Base-by-base conservation (phyloP, 805 yeast genomes). In the Ogataea ramenticola region DNA sequence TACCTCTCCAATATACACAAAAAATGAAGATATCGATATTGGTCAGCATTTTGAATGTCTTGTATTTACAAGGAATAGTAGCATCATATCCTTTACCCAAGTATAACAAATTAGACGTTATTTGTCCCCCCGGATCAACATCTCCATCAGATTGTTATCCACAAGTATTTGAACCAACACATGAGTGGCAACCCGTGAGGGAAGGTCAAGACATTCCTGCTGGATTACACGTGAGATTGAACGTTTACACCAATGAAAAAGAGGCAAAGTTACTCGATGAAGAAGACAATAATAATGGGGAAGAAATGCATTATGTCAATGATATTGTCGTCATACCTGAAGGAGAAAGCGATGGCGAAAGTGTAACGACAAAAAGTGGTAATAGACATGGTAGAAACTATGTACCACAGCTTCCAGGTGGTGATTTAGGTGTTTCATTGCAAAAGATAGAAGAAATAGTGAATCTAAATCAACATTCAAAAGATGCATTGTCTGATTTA, bases 151-250 rank as follows among this genome's bases (percentile, higher is more conserved):
- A 78, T 47, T 85, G 91, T 54, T 84, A 84, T 54, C 84, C 86
- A 1, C 63, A 64, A 36, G 48, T 74, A 2, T 88, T 89, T 56
- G 75, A 62, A 33, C 85, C 96, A 1, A 62, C 80, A 0, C 48
- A 57, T 1, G 77, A 83, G 49, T 90, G 96, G 95, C 79, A 80
- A 64, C 56, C 57, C 2, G 75, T 90, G 5, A 70, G 65, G 51
- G 81, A 75, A 40, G 88, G 81, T n/a, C 96, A 87, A 55, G 71
- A 74, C 8, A 71, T 90, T 3, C 96, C 96, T 0, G 76, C 75
- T 7, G 98, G 97, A 0, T 62, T 86, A 30, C 90, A 86, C 60
- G 77, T 89, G 12, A 70, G 86, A 50, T 54, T 90, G 51, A 82
- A 87, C 58, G 63, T 89, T 45, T 86, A 82, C n/a, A 80, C 89